phyloP scores from a whole-genome alignment of 768 basidiomycete species.

The Trametes cubensis region DNA sequence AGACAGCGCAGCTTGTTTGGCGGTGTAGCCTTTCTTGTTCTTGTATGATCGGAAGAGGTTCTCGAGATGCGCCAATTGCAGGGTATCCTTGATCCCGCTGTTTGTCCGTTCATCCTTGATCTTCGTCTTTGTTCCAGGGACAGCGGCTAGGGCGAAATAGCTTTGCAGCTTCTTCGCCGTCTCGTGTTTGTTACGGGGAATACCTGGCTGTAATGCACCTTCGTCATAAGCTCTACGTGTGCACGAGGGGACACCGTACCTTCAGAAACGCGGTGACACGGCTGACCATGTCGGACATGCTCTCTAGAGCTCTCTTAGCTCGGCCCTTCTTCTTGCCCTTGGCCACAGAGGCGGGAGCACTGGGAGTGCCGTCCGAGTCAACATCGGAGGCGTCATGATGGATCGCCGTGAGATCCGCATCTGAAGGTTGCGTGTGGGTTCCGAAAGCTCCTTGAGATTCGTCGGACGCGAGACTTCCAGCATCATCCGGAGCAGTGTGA shows the following conservation, averaged over 20 bases:
- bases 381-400: too few species aligned
- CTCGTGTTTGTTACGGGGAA: constrained; percentile 1
- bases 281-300: background rate
- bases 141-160: background rate
- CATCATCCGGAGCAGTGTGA: background rate
- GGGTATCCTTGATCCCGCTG: constrained; percentile 39
- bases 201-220: background rate
- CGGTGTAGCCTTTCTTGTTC: background rate
- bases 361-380: background rate
- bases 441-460: background rate
- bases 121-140: constrained; percentile 1
- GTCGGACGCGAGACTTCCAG: background rate
- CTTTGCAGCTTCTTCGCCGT: background rate
- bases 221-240: too few species aligned
- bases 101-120: constrained; percentile 30
- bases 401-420: too few species aligned
- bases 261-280: background rate
- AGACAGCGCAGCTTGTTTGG: constrained; percentile 27
- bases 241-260: background rate
- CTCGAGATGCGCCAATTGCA: constrained; percentile 34
- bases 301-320: background rate
- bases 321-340: background rate
- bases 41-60: background rate
- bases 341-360: too few species aligned
- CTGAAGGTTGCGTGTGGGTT: too few species aligned